Conservation (phyloP, 352 stramenopile genomes). For the Peronospora destructor region DNA sequence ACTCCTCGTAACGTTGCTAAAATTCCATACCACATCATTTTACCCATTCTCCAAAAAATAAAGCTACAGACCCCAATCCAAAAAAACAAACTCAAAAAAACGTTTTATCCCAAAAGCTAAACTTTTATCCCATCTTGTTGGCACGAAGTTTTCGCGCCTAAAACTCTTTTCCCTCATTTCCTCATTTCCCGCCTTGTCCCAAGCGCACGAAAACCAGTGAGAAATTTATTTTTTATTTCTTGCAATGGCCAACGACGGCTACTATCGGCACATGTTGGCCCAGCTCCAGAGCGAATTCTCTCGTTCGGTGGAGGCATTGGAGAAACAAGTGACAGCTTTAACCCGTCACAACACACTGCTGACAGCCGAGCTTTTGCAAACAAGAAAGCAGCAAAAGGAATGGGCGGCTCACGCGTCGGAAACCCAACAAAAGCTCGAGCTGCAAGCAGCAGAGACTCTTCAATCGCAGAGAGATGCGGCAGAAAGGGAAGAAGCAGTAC, state of each 20-base stretch:
- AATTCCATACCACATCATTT: conserved; percentile 21
- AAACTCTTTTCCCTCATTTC: conserved; percentile 1
- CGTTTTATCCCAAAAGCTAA: too few relatives aligned
- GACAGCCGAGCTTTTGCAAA: conserved; percentile 13
- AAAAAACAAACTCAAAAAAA: too few relatives aligned
- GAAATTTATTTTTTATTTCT: too few relatives aligned
- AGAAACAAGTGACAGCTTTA: conserved; percentile 47
- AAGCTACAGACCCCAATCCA: too few relatives aligned
- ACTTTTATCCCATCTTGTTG: too few relatives aligned
- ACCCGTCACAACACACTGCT: conserved; percentile 50
- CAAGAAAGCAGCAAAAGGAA: conserved; percentile 10
- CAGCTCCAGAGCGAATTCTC: conserved; percentile 62
- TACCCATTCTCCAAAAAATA: conserved; percentile 6
- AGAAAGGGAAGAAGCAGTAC: conserved; percentile 21
- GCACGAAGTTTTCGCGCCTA: conserved; percentile 18
- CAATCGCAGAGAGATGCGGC: conserved; percentile 11
- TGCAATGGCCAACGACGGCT: conserved; percentile 10
- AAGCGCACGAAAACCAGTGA: neutral
- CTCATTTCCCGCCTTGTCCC: neutral
- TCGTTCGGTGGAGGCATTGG: conserved; percentile 41
- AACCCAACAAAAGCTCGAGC: conserved; percentile 21
- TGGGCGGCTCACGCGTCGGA: conserved; percentile 8
- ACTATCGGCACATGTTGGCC: conserved; percentile 46
- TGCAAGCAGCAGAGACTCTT: conserved; percentile 11
- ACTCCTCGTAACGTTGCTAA: conserved; percentile 40